phyloP scores from a whole-genome alignment of 768 basidiomycete genomes.

The Candolleomyces efflorescens region DNA sequence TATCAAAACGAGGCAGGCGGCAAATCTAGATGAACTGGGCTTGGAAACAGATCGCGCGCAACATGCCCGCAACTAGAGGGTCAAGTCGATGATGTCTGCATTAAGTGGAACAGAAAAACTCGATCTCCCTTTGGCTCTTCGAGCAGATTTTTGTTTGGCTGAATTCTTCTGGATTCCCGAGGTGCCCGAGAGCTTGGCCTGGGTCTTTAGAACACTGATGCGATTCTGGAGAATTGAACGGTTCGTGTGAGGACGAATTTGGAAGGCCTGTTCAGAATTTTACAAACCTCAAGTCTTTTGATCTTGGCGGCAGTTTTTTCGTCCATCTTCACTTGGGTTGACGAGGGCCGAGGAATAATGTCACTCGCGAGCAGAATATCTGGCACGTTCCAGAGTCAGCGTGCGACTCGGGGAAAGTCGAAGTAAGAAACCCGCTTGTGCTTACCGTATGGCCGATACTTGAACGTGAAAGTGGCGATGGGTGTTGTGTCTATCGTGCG shows the following conservation, averaged over 20 bases:
- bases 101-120: too few relatives aligned
- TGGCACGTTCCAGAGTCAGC: background rate
- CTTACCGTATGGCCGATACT: constrained; percentile 31
- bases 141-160: too few relatives aligned
- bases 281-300: background rate
- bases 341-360: background rate
- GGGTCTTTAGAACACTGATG: background rate
- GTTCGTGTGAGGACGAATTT: background rate
- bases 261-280: too few relatives aligned
- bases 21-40: too few relatives aligned
- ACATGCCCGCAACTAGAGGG: too few relatives aligned
- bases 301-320: background rate
- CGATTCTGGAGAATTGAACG: background rate
- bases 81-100: too few relatives aligned
- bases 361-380: constrained; percentile 10
- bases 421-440: constrained; percentile 21
- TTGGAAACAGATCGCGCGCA: too few relatives aligned
- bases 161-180: background rate
- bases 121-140: too few relatives aligned
- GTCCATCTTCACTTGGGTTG: background rate
- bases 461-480: constrained; percentile 26
- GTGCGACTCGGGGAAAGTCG: constrained; percentile 15
- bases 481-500: constrained; percentile 19
- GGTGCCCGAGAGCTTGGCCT: background rate
- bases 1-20: too few relatives aligned